phyloP scores from a whole-genome alignment of 2,329 filamentous ascomycete genomes.

The Cylindrodendrum hubeiense region DNA sequence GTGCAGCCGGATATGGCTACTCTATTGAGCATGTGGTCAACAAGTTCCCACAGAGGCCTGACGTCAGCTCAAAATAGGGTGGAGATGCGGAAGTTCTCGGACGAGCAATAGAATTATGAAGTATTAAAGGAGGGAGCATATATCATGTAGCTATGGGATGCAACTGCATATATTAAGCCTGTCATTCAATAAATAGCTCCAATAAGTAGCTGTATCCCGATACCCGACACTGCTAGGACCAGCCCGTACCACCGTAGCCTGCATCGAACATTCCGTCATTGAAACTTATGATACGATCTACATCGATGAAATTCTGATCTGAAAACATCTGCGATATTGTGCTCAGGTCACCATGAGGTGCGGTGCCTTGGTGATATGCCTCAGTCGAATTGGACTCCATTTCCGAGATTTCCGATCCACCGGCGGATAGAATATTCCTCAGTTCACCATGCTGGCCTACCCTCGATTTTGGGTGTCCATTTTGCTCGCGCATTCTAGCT shows the following conservation, averaged over 20 bases:
- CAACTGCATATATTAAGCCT: background rate
- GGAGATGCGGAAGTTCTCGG: background rate
- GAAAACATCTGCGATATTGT: background rate
- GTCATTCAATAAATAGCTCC: background rate
- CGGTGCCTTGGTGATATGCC: background rate
- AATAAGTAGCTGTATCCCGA: background rate
- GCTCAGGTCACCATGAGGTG: background rate
- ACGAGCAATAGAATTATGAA: background rate
- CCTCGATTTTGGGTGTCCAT: background rate
- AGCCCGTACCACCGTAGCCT: background rate
- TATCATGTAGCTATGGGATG: background rate
- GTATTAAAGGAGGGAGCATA: background rate
- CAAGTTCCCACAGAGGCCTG: background rate
- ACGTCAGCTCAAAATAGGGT: background rate
- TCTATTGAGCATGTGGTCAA: background rate
- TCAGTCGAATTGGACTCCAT: background rate
- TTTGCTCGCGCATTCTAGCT: background rate
- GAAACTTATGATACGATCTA: background rate
- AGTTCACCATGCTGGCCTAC: background rate
- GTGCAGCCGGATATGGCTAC: constrained; percentile 1
- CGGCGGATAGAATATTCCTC: background rate
- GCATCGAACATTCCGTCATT: background rate
- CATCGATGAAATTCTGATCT: background rate
- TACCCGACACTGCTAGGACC: background rate
- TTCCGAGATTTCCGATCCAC: background rate